These are phyloP conservation scores for Neolentinus lepideus DNA, from an alignment of 1,284 basidiomycete genomes.

Conservation along the genomic window DNA sequence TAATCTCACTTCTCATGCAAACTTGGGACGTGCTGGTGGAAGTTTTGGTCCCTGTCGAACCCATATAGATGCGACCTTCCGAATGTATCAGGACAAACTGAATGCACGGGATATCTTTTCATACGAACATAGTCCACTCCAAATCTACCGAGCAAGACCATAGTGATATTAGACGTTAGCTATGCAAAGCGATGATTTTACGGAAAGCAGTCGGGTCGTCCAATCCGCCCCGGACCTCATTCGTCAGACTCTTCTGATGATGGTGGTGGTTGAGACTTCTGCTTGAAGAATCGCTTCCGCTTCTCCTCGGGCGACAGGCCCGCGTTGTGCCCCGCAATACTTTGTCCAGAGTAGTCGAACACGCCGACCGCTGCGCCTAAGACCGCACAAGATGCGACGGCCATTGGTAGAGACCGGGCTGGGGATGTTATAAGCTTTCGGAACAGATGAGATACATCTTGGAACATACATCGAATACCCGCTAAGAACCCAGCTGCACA, in stretches of 20 bases:
- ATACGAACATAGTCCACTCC: too few species aligned
- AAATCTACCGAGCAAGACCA: too few species aligned
- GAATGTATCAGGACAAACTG: too few species aligned
- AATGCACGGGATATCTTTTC: too few species aligned
- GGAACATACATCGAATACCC: conserved; percentile 67
- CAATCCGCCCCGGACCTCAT: background rate
- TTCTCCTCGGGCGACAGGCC: conserved; percentile 48
- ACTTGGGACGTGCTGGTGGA: background rate
- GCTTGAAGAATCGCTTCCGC: conserved; percentile 70
- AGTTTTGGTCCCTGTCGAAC: too few species aligned
- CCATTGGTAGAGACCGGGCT: conserved; percentile 85
- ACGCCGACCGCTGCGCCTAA: conserved; percentile 79
- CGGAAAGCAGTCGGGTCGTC: background rate
- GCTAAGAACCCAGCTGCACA: conserved; percentile 93
- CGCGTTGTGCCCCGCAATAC: conserved; percentile 36
- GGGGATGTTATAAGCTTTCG: conserved; percentile 3
- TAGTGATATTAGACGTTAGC: background rate
- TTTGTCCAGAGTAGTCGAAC: conserved; percentile 75
- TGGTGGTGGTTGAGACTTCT: conserved; percentile 8
- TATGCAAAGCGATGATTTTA: background rate
- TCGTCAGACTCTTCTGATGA: background rate
- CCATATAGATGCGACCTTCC: too few species aligned
- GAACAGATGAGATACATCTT: conserved; percentile 7
- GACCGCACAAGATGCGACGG: conserved; percentile 74
- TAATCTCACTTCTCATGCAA: background rate